Conservation (phyloP, 208 protist genomes). For the Crithidia mellificae region DNA sequence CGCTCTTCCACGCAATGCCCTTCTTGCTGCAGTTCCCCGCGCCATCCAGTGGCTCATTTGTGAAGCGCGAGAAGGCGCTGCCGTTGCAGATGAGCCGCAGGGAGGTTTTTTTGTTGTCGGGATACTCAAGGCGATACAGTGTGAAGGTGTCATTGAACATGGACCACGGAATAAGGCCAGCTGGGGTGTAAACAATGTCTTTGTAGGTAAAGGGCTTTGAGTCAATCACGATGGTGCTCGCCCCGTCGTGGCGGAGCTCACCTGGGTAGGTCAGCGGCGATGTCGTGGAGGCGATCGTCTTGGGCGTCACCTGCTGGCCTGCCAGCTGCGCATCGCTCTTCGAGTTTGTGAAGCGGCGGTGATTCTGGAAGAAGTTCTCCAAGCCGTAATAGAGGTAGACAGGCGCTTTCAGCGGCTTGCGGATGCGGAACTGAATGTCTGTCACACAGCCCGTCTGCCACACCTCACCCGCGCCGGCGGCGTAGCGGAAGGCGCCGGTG, state of each 20-base stretch:
- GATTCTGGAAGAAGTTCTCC: constrained; percentile 98
- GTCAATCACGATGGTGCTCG: constrained; percentile 24
- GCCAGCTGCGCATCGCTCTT: constrained; percentile 75
- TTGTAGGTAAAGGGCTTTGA: constrained; percentile 30
- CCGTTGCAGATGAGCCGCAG: constrained; percentile 70
- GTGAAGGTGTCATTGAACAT: constrained; percentile 97
- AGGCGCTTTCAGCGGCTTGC: constrained; percentile 73
- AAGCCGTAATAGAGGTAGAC: constrained; percentile 98
- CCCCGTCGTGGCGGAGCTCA: constrained; percentile 38
- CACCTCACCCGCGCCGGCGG: constrained; percentile 3
- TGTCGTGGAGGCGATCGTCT: constrained; percentile 35
- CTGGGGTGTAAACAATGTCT: constrained; percentile 93
- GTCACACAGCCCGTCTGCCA: constrained; percentile 63
- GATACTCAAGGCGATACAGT: constrained; percentile 36
- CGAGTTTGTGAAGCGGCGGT: constrained; percentile 92
- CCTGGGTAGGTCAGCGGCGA: constrained; percentile 66
- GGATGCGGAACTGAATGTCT: constrained; percentile 59
- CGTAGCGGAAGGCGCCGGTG: constrained; percentile 55
- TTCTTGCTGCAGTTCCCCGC: constrained; percentile 78
- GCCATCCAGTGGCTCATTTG: constrained; percentile 52
- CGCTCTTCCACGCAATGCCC: constrained; percentile 94
- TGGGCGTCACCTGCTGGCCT: constrained; percentile 31
- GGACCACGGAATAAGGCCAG: constrained; percentile 96
- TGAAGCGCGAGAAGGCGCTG: constrained; percentile 68
- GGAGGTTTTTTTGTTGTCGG: background rate